Evolutionary conservation across 352 stramenopile species (phyloP).

Genomic region (Pythium dissotocum): DNA sequence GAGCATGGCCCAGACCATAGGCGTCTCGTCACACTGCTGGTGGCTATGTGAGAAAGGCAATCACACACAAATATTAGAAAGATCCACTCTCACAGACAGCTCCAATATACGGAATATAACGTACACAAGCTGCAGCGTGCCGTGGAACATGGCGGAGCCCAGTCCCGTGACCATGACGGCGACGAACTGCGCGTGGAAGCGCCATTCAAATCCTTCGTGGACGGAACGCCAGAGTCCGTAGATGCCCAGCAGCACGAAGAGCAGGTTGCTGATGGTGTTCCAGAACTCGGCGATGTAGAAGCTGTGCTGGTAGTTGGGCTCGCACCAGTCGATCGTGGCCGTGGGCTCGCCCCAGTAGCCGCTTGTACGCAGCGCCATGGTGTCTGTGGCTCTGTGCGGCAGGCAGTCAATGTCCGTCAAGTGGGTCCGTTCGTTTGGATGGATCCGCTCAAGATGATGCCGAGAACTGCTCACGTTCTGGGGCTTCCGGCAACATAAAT

Average conservation of each 20-base stretch:
- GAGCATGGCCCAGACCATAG: conserved; percentile 86
- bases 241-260: conserved; percentile 74
- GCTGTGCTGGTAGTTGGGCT: conserved; percentile 80
- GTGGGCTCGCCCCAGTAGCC: conserved; percentile 75
- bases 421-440: neutral
- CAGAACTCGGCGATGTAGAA: conserved; percentile 87
- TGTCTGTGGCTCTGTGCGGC: too few species aligned
- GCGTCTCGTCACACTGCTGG: conserved; percentile 85
- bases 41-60: conserved; percentile 17
- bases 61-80: neutral
- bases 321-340: conserved; percentile 88
- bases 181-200: conserved; percentile 77
- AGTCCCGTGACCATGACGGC: conserved; percentile 80
- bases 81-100: neutral
- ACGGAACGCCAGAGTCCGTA: conserved; percentile 73
- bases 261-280: conserved; percentile 85
- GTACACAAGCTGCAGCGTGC: conserved; percentile 71
- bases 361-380: neutral
- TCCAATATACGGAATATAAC: neutral
- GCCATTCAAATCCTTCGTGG: conserved; percentile 68
- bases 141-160: conserved; percentile 85
- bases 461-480: neutral
- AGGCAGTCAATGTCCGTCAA: neutral
- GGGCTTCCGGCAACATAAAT: neutral
- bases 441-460: neutral